Percentiles rank a stretch among this genome's conserved stretches.
Conservation (phyloP, 768 basidiomycete species). For the Astraeus odoratus region DNA sequence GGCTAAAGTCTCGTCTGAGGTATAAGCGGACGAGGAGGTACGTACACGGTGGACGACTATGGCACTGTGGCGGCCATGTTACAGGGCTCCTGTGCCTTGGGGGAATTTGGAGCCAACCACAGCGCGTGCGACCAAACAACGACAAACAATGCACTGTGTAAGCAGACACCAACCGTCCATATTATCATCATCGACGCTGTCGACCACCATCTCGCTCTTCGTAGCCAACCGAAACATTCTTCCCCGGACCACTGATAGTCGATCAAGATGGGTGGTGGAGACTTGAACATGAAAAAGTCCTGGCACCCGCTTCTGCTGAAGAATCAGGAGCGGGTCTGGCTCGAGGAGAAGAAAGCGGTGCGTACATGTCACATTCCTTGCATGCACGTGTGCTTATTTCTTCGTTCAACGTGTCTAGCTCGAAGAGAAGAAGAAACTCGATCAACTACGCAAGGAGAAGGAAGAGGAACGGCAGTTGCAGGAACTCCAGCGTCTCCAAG, state of each 20-base stretch:
- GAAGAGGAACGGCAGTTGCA: slow-evolving; percentile 96
- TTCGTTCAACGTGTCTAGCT: slow-evolving; percentile 45
- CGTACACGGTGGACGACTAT: slow-evolving; percentile 6
- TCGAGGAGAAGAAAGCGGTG: slow-evolving; percentile 95
- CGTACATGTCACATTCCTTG: slow-evolving; percentile 23
- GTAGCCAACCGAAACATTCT: slow-evolving; percentile 1
- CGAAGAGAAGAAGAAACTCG: slow-evolving; percentile 97
- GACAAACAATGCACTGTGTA: slow-evolving; percentile 3
- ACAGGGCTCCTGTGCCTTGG: too few species aligned
- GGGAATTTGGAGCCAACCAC: too few species aligned
- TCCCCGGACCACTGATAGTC: slow-evolving; percentile 11
- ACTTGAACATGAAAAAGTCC: slow-evolving; percentile 98
- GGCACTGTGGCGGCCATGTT: neutral
- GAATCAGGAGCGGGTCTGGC: slow-evolving; percentile 99
- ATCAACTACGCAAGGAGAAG: slow-evolving; percentile 94
- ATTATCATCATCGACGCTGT: slow-evolving; percentile 6
- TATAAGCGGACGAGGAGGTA: neutral
- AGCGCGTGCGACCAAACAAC: neutral
- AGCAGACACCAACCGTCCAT: slow-evolving; percentile 1
- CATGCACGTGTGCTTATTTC: slow-evolving; percentile 1
- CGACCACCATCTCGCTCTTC: slow-evolving; percentile 8
- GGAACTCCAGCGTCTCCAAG: slow-evolving; percentile 92
- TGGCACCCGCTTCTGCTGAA: slow-evolving; percentile 98
- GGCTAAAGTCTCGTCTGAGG: slow-evolving; percentile 10
- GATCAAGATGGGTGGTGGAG: slow-evolving; percentile 93